Evolutionary conservation across 257 asterid species (phyloP).

Genomic region (Sherardia arvensis): DNA sequence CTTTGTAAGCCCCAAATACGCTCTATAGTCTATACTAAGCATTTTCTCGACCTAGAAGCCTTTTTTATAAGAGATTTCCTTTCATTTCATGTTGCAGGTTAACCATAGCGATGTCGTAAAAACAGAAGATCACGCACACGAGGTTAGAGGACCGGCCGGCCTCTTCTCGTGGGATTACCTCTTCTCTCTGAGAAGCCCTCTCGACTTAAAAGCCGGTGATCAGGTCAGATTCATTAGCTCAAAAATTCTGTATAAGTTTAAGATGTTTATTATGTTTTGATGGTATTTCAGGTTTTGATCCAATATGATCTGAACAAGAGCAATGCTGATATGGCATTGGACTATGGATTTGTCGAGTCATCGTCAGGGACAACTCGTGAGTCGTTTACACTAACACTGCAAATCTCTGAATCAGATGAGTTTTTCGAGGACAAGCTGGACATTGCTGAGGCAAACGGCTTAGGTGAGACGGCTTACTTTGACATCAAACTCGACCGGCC

Average conservation of each 20-base stretch:
- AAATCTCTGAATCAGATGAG: conserved; percentile 64
- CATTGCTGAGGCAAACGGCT: conserved; percentile 68
- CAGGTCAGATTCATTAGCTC: conserved; percentile 45
- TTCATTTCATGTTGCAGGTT: conserved; percentile 39
- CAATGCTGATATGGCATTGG: conserved; percentile 92
- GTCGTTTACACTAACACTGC: conserved; percentile 76
- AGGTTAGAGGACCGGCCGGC: conserved; percentile 83
- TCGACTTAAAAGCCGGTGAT: conserved; percentile 72
- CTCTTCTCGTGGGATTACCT: conserved; percentile 91
- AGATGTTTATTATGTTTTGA: neutral
- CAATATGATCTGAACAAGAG: conserved; percentile 88
- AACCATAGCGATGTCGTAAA: conserved; percentile 76
- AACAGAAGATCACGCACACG: conserved; percentile 84
- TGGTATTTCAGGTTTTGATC: conserved; percentile 62
- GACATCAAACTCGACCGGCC: conserved; percentile 66
- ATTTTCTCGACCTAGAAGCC: neutral
- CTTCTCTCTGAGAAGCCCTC: conserved; percentile 68
- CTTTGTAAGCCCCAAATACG: conserved; percentile 45
- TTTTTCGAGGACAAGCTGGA: conserved; percentile 74
- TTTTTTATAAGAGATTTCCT: too few species aligned
- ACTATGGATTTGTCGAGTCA: conserved; percentile 72
- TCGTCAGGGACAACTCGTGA: conserved; percentile 41
- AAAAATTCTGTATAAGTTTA: neutral
- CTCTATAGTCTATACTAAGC: neutral
- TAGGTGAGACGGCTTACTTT: conserved; percentile 60